Percentiles rank a stretch among this genome's conserved stretches.
phyloP scores from a whole-genome alignment of 495 filamentous ascomycete species.

The Trichoderma erinaceum region DNA sequence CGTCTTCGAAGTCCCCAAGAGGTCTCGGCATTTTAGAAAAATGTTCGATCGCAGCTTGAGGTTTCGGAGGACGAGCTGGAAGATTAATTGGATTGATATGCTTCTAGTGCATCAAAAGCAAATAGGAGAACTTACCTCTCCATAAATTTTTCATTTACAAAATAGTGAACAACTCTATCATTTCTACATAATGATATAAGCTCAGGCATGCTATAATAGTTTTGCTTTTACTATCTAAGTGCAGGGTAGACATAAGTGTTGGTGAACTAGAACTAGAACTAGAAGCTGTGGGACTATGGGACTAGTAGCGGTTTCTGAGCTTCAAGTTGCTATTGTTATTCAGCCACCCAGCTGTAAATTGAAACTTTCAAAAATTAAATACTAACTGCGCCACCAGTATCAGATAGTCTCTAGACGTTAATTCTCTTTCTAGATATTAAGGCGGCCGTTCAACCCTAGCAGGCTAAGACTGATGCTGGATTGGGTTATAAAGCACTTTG shows the following conservation, averaged over 20 bases:
- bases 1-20: constrained; percentile 18
- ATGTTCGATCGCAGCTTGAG: constrained; percentile 20
- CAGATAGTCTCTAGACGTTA: no score
- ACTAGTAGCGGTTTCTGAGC: not conserved
- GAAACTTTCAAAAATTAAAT: no score
- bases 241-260: not conserved
- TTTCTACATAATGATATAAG: not conserved
- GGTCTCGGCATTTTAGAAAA: constrained; percentile 20
- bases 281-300: not conserved
- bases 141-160: no score
- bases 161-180: no score
- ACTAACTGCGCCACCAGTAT: no score
- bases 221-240: not conserved
- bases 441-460: no score
- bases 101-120: not conserved
- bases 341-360: not conserved
- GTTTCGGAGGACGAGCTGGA: constrained; percentile 17
- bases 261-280: not conserved
- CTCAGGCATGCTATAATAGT: not conserved
- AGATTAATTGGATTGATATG: not conserved
- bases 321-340: not conserved
- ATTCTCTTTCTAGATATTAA: no score
- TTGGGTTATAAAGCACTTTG: not conserved
- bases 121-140: no score
- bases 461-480: not conserved